Conservation (phyloP, 2,329 filamentous ascomycete genomes). For the Aspergillus ochraceus region DNA sequence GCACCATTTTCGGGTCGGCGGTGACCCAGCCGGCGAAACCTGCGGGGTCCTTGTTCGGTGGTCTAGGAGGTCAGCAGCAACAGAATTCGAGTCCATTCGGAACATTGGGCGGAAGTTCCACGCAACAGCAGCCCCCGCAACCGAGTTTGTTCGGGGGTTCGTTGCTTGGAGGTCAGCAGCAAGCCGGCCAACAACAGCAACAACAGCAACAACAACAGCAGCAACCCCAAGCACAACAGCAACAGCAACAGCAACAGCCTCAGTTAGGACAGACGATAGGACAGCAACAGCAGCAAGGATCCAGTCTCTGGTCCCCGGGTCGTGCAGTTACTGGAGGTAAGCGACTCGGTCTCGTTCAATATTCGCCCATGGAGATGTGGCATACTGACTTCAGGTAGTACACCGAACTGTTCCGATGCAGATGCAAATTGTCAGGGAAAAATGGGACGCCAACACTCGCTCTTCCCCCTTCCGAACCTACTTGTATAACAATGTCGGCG, state of each 20-base stretch:
- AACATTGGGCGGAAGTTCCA: constrained; percentile 11
- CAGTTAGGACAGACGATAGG: constrained; percentile 44
- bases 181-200: constrained; percentile 34
- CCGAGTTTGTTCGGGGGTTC: constrained; percentile 28
- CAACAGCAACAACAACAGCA: constrained; percentile 39
- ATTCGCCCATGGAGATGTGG: constrained; percentile 6
- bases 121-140: constrained; percentile 35
- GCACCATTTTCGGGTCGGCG: constrained; percentile 27
- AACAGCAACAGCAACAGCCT: constrained; percentile 29
- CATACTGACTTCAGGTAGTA: constrained; percentile 36
- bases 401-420: constrained; percentile 63
- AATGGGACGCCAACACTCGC: constrained; percentile 58
- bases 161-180: constrained; percentile 27
- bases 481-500: constrained; percentile 63
- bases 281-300: constrained; percentile 32
- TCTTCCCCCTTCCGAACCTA: constrained; percentile 60
- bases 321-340: constrained; percentile 45
- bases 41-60: constrained; percentile 30
- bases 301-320: constrained; percentile 46
- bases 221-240: constrained; percentile 39
- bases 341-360: constrained; percentile 14
- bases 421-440: constrained; percentile 59
- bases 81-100: constrained; percentile 29
- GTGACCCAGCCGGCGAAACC: constrained; percentile 29
- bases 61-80: constrained; percentile 26